A percentile compares a stretch with the other conserved stretches of the same genome.
Conservation (phyloP, 176 grass and related monocot species). For the Aegilops tauschii region DNA sequence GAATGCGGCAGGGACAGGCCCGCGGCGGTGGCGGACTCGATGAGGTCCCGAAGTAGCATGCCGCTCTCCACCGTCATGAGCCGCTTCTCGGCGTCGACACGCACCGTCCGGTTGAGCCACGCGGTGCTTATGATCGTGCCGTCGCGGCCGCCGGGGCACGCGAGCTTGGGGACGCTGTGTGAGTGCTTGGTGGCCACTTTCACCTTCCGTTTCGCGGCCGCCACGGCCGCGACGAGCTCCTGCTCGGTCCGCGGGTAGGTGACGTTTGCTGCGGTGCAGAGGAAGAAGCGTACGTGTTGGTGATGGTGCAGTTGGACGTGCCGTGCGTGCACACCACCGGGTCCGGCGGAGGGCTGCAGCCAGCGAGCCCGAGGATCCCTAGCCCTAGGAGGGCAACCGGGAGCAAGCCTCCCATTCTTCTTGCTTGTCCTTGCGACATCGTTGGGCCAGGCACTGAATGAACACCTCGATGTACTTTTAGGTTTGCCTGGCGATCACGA, state of each 20-base stretch:
- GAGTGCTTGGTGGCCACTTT: slow-evolving; percentile 48
- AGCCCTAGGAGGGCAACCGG: not conserved
- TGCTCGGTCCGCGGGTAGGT: slow-evolving; percentile 44
- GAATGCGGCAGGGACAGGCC: not conserved
- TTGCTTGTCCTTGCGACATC: not conserved
- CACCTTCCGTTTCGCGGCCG: slow-evolving; percentile 21
- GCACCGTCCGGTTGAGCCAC: not conserved
- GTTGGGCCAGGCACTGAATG: not conserved
- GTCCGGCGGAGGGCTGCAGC: slow-evolving; percentile 15
- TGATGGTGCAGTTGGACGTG: slow-evolving; percentile 44
- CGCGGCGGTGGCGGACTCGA: not conserved
- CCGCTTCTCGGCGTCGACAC: not conserved
- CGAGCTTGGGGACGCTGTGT: slow-evolving; percentile 66
- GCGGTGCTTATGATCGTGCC: slow-evolving; percentile 54
- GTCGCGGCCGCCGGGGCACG: slow-evolving; percentile 36
- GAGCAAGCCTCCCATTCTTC: not conserved
- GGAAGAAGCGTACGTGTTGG: slow-evolving; percentile 47
- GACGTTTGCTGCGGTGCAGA: slow-evolving; percentile 39
- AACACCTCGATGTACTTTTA: not conserved
- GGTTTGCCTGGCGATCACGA: too few relatives aligned
- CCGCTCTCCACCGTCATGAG: not conserved
- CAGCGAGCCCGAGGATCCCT: not conserved
- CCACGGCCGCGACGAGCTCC: slow-evolving; percentile 43
- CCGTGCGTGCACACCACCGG: slow-evolving; percentile 26
- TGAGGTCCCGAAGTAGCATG: not conserved